phyloP scores from a whole-genome alignment of 768 basidiomycete species.

The Dioszegia aurantiaca region DNA sequence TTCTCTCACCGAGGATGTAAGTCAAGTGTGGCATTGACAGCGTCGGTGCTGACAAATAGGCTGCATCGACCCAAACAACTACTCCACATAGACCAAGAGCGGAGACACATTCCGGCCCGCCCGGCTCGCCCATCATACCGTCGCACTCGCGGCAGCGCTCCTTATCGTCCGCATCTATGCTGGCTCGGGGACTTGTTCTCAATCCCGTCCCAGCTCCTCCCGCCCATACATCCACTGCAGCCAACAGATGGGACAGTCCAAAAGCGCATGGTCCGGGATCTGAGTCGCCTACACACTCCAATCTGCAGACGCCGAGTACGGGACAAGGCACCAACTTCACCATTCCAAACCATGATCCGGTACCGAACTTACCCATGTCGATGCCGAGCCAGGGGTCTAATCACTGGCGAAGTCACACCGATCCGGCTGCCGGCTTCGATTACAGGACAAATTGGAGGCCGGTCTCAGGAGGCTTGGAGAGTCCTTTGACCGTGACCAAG shows the following conservation, averaged over 20 bases:
- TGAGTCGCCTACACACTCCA: constrained; percentile 24
- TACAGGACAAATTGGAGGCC: neutral
- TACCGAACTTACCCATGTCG: neutral
- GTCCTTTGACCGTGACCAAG: constrained; percentile 7
- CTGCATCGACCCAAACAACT: neutral
- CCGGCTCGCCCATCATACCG: neutral
- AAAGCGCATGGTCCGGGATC: neutral
- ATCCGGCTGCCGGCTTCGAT: constrained; percentile 11
- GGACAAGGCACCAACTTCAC: constrained; percentile 24
- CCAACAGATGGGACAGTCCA: constrained; percentile 16
- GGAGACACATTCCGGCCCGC: constrained; percentile 7
- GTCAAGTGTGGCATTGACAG: neutral
- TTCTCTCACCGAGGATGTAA: constrained; percentile 15
- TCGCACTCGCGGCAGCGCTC: constrained; percentile 24
- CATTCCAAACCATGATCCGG: constrained; percentile 12
- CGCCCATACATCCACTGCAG: neutral
- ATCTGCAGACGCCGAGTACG: constrained; percentile 30
- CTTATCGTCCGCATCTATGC: constrained; percentile 32
- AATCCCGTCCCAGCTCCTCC: constrained; percentile 4
- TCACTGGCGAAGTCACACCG: constrained; percentile 23
- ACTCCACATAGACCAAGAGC: constrained; percentile 8
- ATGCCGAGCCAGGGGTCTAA: constrained; percentile 6
- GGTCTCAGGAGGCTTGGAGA: neutral
- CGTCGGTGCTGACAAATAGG: neutral
- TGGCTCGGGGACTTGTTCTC: constrained; percentile 21